Percentiles rank a stretch among this genome's conserved stretches.
These are phyloP conservation scores for Pythium biforme DNA, from an alignment of 352 stramenopile species.

Conservation along the genomic window DNA sequence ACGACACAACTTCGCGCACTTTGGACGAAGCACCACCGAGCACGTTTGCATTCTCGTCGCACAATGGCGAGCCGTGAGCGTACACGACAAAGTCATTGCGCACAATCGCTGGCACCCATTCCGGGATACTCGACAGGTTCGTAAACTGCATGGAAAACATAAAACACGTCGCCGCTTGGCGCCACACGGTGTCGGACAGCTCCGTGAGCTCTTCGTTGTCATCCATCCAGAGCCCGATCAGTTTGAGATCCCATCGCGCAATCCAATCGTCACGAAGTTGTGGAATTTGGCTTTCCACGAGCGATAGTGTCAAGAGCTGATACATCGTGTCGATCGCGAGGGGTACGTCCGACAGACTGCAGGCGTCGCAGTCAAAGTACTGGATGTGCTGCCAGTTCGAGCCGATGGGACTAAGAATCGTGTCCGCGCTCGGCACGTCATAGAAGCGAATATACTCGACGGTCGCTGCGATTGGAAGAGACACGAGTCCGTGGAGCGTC, in stretches of 20 bases:
- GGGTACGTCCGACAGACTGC: constrained; percentile 8
- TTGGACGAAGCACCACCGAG: not conserved
- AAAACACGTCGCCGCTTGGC: constrained; percentile 3
- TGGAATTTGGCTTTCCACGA: not conserved
- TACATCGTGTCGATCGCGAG: constrained; percentile 11
- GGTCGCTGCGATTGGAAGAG: not conserved
- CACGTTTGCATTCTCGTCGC: not conserved
- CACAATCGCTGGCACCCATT: not conserved
- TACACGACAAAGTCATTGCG: constrained; percentile 6
- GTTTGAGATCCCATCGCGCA: not conserved
- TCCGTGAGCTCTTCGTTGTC: not conserved
- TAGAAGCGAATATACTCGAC: constrained; percentile 20
- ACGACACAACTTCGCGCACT: not conserved
- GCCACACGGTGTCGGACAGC: constrained; percentile 15
- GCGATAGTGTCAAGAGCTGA: constrained; percentile 6
- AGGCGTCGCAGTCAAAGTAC: constrained; percentile 16
- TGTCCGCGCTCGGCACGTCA: constrained; percentile 1
- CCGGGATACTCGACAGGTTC: constrained; percentile 7
- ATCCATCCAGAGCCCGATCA: constrained; percentile 18
- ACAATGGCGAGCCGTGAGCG: constrained; percentile 23
- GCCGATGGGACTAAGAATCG: constrained; percentile 6
- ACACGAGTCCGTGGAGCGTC: constrained; percentile 5
- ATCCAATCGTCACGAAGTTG: constrained; percentile 13
- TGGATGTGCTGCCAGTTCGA: constrained; percentile 15
- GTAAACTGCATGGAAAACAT: constrained; percentile 20